Evolutionary conservation across 1,284 basidiomycete species (phyloP), one percentile per base, ranked within the genome.

Genomic region (Macrocystidia cucumis): DNA sequence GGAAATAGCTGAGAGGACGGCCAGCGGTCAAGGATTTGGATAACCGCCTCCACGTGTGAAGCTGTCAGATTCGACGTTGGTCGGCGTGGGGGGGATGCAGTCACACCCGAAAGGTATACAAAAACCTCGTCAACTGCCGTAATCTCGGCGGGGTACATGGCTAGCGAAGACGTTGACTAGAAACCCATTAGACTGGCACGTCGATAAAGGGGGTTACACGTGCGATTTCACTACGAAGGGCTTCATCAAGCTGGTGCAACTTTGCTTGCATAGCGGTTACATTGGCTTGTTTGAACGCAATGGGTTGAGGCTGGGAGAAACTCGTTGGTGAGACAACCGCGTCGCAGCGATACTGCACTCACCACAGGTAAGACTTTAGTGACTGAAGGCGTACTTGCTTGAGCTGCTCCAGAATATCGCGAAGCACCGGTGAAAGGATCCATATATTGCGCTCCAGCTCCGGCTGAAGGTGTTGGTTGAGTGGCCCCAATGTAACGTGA

Each of bases 231-330:
- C 72, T 63, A 37, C 71, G 71, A 35, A 91, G 62, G 18, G 65
- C 73, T 26, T 82, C 77, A 51, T 93, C 79, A 38, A 97, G 78
- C 52, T 95, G 83, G 34, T 72, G 66, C 14, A 97, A 57, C 62
- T 98, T 98, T 23, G 68, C 68, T 50, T 80, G 81, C 69, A 95
- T 91, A 3, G 90, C 89, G 9, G 67, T 52, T n/a, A 96, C 72
- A 55, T 95, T 97, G 9, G 84, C 87, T 62, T 90, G 84, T 44
- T 84, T 86, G 69, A 97, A 96, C 1, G 72, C 65, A 19, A 92
- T 69, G 29, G 69, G 67, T 23, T 69, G 73, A 32, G 62, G 57
- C 76, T 76, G 47, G 9, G 34, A 8, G 19, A 30, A 18, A 38
- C 32, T 19, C 12, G 20, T 26, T 11, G 35, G n/a, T 43, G 36